Evolutionary conservation across 345 rosid species (phyloP).

Genomic region (Acer campestre): DNA sequence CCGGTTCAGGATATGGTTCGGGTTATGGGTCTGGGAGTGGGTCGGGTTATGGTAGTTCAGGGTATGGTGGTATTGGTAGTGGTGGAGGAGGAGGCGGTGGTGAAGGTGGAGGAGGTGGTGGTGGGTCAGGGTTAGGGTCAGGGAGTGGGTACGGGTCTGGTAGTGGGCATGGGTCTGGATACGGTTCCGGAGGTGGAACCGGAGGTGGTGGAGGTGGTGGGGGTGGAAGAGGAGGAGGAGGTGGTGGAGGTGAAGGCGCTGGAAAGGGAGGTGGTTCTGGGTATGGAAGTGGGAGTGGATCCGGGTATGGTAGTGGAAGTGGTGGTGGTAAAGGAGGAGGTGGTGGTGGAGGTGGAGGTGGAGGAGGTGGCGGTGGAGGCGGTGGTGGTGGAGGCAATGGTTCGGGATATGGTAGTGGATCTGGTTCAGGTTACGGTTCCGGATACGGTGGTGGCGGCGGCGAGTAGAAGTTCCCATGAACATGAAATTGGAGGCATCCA

Average conservation of each 20-base stretch:
- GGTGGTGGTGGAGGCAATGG: slow-evolving; percentile 33
- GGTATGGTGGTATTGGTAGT: slow-evolving; percentile 25
- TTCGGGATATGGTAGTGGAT: slow-evolving; percentile 27
- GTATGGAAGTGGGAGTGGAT: slow-evolving; percentile 31
- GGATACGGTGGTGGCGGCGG: slow-evolving; percentile 15
- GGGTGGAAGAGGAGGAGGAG: slow-evolving; percentile 33
- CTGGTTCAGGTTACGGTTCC: slow-evolving; percentile 29
- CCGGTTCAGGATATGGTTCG: slow-evolving; percentile 30
- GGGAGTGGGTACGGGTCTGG: slow-evolving; percentile 33
- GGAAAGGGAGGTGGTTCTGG: slow-evolving; percentile 34
- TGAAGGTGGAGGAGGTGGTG: not conserved
- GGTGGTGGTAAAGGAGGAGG: slow-evolving; percentile 23
- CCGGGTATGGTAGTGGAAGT: slow-evolving; percentile 29
- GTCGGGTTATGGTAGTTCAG: not conserved
- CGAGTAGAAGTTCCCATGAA: slow-evolving; percentile 29
- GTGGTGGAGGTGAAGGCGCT: slow-evolving; percentile 35
- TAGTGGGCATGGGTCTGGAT: slow-evolving; percentile 15
- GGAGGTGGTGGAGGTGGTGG: slow-evolving; percentile 39
- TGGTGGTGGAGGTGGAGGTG: slow-evolving; percentile 26
- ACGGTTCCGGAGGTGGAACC: slow-evolving; percentile 35
- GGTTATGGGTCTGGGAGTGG: slow-evolving; percentile 36
- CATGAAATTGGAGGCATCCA: not conserved
- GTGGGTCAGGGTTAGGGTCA: not conserved
- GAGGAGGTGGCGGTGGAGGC: slow-evolving; percentile 27
- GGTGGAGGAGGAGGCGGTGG: slow-evolving; percentile 29